A percentile compares a stretch with the other conserved stretches of the same genome.
Evolutionary conservation across 495 filamentous ascomycete genomes (phyloP).

Genomic region (Annulohypoxylon stygium): DNA sequence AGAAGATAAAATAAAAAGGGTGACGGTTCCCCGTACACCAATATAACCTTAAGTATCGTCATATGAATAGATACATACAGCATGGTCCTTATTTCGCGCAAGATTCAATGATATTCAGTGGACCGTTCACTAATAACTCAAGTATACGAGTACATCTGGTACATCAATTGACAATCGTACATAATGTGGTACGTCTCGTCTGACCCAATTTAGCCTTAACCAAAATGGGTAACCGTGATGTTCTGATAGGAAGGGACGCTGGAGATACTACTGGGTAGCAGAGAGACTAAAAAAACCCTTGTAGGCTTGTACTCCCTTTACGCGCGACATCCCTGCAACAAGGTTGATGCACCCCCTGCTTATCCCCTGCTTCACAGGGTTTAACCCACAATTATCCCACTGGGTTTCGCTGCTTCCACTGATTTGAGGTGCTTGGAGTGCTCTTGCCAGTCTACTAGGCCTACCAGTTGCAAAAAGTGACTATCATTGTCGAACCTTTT

Average conservation of each 20-base stretch:
- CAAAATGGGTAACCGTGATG: conserved; percentile 26
- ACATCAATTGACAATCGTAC: background rate
- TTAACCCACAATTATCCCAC: conserved; percentile 42
- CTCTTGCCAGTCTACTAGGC: too few relatives aligned
- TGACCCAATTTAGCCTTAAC: conserved; percentile 36
- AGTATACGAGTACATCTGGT: conserved; percentile 15
- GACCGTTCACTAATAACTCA: background rate
- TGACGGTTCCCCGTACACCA: background rate
- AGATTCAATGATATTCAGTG: background rate
- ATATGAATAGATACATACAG: conserved; percentile 6
- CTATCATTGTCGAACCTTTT: conserved; percentile 30
- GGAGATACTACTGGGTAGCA: too few relatives aligned
- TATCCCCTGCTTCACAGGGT: conserved; percentile 18
- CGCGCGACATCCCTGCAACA: conserved; percentile 29
- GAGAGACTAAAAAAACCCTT: conserved; percentile 14
- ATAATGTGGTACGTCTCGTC: background rate
- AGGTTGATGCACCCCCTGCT: conserved; percentile 17
- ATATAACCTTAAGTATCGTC: background rate
- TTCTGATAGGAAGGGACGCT: conserved; percentile 33
- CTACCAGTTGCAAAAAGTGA: background rate
- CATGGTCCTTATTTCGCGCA: background rate
- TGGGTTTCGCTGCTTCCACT: conserved; percentile 10
- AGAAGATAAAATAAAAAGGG: background rate
- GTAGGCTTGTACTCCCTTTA: conserved; percentile 18
- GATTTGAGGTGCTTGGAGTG: background rate